Evolutionary conservation across 1,284 basidiomycete species (phyloP).

Genomic region (Pseudozyma sp.): DNA sequence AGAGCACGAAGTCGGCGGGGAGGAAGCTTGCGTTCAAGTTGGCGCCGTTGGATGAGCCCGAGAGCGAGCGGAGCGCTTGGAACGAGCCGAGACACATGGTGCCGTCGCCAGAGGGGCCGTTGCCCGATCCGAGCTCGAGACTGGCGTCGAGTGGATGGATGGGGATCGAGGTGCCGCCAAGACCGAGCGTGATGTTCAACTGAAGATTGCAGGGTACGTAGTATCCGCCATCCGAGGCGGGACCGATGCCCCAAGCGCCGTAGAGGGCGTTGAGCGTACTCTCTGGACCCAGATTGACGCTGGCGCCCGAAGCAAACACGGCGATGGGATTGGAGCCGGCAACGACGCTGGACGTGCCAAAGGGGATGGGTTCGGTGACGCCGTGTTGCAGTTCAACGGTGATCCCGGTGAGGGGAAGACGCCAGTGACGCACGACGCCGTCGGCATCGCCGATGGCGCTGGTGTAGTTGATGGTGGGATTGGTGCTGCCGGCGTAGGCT

Average conservation of each 20-base stretch:
- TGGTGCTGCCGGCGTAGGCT: slow-evolving; percentile 39
- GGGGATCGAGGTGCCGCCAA: slow-evolving; percentile 50
- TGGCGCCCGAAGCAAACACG: slow-evolving; percentile 54
- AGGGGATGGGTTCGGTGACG: slow-evolving; percentile 35
- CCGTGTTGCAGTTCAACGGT: slow-evolving; percentile 41
- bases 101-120: slow-evolving; percentile 22
- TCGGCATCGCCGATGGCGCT: slow-evolving; percentile 50
- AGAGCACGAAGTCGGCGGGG: slow-evolving; percentile 60
- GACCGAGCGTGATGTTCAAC: slow-evolving; percentile 54
- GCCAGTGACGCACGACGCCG: slow-evolving; percentile 55
- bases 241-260: slow-evolving; percentile 60
- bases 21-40: slow-evolving; percentile 38
- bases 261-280: slow-evolving; percentile 58
- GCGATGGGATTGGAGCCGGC: slow-evolving; percentile 44
- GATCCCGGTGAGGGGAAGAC: slow-evolving; percentile 44
- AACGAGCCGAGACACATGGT: slow-evolving; percentile 60
- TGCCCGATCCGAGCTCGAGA: slow-evolving; percentile 32
- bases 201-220: slow-evolving; percentile 59
- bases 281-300: slow-evolving; percentile 53
- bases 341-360: slow-evolving; percentile 40
- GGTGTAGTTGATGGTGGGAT: slow-evolving; percentile 41
- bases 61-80: slow-evolving; percentile 51
- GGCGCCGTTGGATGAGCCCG: slow-evolving; percentile 30
- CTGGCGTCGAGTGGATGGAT: slow-evolving; percentile 62
- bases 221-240: slow-evolving; percentile 55